Evolutionary conservation across 2,329 filamentous ascomycete genomes (phyloP).

Genomic region (Aureobasidium sp.): DNA sequence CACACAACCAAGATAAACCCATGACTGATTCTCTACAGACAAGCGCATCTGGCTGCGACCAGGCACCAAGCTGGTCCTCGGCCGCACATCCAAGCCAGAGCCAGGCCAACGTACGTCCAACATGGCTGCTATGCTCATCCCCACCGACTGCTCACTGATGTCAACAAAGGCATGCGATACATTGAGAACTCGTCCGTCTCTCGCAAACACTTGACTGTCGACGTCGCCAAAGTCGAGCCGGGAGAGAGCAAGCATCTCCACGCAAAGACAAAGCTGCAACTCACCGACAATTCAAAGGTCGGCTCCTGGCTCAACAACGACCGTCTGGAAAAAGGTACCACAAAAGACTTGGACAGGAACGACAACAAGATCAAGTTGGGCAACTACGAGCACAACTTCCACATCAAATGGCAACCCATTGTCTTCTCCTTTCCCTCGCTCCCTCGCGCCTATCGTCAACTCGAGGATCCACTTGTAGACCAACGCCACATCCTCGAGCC

Average conservation of each 20-base stretch:
- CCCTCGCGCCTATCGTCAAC: conserved; percentile 43
- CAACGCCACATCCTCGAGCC: conserved; percentile 63
- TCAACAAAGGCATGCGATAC: conserved; percentile 42
- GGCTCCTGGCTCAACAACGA: conserved; percentile 48
- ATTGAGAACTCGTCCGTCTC: conserved; percentile 80
- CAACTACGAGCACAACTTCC: conserved; percentile 42
- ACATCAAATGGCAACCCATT: conserved; percentile 69
- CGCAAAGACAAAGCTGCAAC: conserved; percentile 58
- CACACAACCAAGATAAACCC: neutral
- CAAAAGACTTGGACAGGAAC: conserved; percentile 43
- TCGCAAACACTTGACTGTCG: conserved; percentile 74
- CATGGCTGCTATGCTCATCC: neutral
- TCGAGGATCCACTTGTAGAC: conserved; percentile 48
- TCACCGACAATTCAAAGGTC: conserved; percentile 77
- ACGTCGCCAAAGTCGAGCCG: conserved; percentile 55
- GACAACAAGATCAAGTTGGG: conserved; percentile 64
- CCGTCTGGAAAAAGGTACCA: conserved; percentile 29
- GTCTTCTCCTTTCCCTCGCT: conserved; percentile 76
- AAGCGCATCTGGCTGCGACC: conserved; percentile 77
- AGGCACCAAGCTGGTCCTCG: conserved; percentile 77
- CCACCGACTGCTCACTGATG: neutral
- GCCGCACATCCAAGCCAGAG: conserved; percentile 50
- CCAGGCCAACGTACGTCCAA: neutral
- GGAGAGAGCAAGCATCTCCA: conserved; percentile 52
- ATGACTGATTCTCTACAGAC: conserved; percentile 36